Conservation (phyloP, 2,329 filamentous ascomycete genomes). For the Pyricularia grisea region DNA sequence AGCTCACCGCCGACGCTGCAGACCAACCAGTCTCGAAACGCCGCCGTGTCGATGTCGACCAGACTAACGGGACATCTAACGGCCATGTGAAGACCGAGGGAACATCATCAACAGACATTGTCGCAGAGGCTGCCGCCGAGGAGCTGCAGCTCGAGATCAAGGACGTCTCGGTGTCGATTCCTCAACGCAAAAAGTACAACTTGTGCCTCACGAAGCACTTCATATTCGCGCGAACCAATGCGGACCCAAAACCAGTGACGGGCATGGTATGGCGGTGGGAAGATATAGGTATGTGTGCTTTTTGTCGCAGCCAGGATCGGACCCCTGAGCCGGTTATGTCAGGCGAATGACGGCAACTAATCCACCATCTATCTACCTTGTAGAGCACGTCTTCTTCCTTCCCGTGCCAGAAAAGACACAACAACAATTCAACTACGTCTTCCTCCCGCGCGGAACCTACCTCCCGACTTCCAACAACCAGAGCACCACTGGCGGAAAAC, state of each 20-base stretch:
- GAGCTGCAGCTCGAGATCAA: conserved; percentile 49
- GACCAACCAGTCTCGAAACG: conserved; percentile 41
- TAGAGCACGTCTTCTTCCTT: conserved; percentile 54
- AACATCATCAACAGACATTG: conserved; percentile 9
- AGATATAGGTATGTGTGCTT: conserved; percentile 42
- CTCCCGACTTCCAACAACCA: conserved; percentile 28
- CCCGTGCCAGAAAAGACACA: conserved; percentile 58
- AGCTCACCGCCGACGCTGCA: conserved; percentile 19
- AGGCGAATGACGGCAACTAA: background rate
- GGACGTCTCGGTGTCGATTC: conserved; percentile 58
- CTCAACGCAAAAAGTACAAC: conserved; percentile 60
- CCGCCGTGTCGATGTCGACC: conserved; percentile 33
- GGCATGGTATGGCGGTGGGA: conserved; percentile 50
- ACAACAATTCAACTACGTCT: conserved; percentile 55
- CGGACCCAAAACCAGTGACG: conserved; percentile 28
- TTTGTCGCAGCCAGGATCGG: too few relatives aligned
- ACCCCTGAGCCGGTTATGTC: too few relatives aligned
- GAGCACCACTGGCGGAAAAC: conserved; percentile 7
- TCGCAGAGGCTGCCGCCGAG: conserved; percentile 27
- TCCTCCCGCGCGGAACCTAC: conserved; percentile 48
- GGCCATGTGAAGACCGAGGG: background rate
- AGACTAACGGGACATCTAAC: conserved; percentile 1
- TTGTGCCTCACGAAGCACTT: conserved; percentile 51
- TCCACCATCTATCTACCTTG: background rate
- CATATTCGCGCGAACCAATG: conserved; percentile 46